Percentiles rank a stretch among this genome's conserved stretches.
Conservation (phyloP, 2,329 filamentous ascomycete genomes). For the Coleophoma cylindrospora region DNA sequence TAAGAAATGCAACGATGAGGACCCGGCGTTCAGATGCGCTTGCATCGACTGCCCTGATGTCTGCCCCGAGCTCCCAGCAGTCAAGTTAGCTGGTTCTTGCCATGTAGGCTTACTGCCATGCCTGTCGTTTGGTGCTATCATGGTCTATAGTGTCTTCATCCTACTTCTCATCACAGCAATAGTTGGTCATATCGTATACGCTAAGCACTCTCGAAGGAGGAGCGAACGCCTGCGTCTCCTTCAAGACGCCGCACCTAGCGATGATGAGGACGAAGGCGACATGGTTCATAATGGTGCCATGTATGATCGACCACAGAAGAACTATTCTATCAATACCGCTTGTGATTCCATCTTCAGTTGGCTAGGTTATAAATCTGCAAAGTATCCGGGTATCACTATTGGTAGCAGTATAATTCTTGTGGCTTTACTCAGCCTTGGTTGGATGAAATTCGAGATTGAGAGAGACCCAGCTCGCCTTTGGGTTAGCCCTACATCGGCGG, state of each 20-base stretch:
- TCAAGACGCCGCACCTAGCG: slow-evolving; percentile 77
- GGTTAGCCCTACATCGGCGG: slow-evolving; percentile 91
- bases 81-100: slow-evolving; percentile 68
- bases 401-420: slow-evolving; percentile 69
- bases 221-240: slow-evolving; percentile 81
- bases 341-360: slow-evolving; percentile 77
- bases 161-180: slow-evolving; percentile 61
- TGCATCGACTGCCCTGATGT: slow-evolving; percentile 89
- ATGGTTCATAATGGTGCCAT: slow-evolving; percentile 71
- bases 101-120: slow-evolving; percentile 86
- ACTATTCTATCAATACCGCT: slow-evolving; percentile 79
- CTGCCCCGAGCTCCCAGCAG: slow-evolving; percentile 74
- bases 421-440: slow-evolving; percentile 75
- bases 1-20: slow-evolving; percentile 85
- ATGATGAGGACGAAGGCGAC: slow-evolving; percentile 92
- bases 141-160: slow-evolving; percentile 76
- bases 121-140: slow-evolving; percentile 85
- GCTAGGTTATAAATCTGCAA: slow-evolving; percentile 74
- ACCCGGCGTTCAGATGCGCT: slow-evolving; percentile 81
- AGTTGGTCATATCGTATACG: slow-evolving; percentile 71
- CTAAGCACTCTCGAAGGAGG: slow-evolving; percentile 66
- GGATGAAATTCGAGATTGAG: slow-evolving; percentile 85
- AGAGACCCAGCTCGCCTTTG: slow-evolving; percentile 86
- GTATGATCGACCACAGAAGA: slow-evolving; percentile 71
- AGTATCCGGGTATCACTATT: slow-evolving; percentile 83